These are phyloP conservation scores for Austroboletus eburneus DNA, from an alignment of 768 basidiomycete genomes.

Conservation along the genomic window DNA sequence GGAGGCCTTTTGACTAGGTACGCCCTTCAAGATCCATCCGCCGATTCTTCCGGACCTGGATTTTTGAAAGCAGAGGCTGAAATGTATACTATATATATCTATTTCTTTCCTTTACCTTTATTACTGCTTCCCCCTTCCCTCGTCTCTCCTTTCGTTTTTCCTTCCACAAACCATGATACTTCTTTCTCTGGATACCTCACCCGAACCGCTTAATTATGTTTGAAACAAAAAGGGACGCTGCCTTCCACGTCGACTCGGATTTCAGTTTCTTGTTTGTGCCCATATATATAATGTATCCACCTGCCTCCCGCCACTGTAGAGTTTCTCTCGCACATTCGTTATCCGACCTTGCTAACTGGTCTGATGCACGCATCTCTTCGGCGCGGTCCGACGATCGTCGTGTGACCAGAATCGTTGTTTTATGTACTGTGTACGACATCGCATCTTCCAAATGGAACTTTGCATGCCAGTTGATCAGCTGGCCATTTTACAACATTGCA, in stretches of 20 bases:
- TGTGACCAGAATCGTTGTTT: neutral
- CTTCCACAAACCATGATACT: conserved; percentile 1
- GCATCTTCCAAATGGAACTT: neutral
- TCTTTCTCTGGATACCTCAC: conserved; percentile 10
- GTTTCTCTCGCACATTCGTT: conserved; percentile 18
- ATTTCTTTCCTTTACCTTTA: neutral
- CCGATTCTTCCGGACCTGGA: neutral
- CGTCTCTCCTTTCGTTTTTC: neutral
- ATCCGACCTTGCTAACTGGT: conserved; percentile 14
- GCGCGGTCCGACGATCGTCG: neutral
- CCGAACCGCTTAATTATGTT: neutral
- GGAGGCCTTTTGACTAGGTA: neutral
- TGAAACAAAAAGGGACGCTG: neutral
- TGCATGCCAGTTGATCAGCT: neutral
- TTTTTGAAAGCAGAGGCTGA: neutral
- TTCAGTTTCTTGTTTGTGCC: neutral
- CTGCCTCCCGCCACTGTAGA: conserved; percentile 6
- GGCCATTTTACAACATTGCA: neutral
- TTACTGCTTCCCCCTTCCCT: neutral
- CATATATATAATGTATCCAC: conserved; percentile 18
- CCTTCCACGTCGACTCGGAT: neutral
- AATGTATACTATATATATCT: neutral
- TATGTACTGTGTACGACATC: neutral
- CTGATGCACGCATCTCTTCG: neutral
- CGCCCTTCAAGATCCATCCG: too few relatives aligned